These are phyloP conservation scores for Chaetomium cochliodes DNA, from an alignment of 495 filamentous ascomycete species.

Conservation along the genomic window DNA sequence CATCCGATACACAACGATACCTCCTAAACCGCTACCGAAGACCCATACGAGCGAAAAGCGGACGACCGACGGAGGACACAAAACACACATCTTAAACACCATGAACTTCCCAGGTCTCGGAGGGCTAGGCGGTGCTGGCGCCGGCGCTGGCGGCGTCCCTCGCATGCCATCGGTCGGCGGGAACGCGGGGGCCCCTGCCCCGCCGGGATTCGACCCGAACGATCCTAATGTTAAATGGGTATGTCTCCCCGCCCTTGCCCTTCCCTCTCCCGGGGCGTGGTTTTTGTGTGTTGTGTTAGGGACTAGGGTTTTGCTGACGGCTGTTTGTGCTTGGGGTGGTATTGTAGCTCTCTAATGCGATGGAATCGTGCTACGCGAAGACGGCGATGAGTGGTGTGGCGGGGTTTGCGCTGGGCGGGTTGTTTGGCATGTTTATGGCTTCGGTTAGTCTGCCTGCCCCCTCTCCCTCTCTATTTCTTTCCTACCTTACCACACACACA, in stretches of 20 bases:
- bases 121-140: background rate
- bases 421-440: conserved; percentile 96
- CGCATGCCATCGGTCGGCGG: conserved; percentile 21
- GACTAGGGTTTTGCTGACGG: background rate
- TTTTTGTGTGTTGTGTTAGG: no score
- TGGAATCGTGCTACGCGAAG: conserved; percentile 88
- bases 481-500: no score
- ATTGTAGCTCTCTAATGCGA: conserved; percentile 50
- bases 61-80: background rate
- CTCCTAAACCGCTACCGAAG: background rate
- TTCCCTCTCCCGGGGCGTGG: no score
- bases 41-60: background rate
- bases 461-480: background rate
- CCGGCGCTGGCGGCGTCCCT: conserved; percentile 20
- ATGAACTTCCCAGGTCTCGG: conserved; percentile 27
- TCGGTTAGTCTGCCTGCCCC: conserved; percentile 55
- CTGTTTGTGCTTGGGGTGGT: no score
- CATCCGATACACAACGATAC: background rate
- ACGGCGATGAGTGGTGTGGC: conserved; percentile 78
- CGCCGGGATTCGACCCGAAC: conserved; percentile 37
- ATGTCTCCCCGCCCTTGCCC: background rate
- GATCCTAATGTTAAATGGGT: conserved; percentile 46
- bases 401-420: conserved; percentile 85
- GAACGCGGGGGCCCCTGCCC: conserved; percentile 13
- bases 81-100: background rate